Conservation (phyloP, 73 alveolate genomes). For the Breviolum minutum region DNA sequence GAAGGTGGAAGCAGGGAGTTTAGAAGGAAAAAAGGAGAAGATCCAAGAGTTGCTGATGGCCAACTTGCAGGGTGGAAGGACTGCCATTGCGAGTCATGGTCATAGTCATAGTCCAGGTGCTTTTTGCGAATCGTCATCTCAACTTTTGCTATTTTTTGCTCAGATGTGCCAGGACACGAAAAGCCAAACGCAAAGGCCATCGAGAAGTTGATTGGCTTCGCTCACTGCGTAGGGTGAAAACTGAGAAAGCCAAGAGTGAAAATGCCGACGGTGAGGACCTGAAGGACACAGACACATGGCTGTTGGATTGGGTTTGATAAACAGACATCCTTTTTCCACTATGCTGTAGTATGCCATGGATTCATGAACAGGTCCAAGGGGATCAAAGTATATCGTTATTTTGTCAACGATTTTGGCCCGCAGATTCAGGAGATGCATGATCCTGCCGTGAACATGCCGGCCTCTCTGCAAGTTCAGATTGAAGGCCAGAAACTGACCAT, state of each 20-base stretch:
- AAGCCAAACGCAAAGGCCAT: neutral
- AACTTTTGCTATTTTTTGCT: no score
- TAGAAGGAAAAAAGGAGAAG: neutral
- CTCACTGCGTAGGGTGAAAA: conserved; percentile 10
- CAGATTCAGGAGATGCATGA: neutral
- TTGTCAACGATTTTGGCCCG: neutral
- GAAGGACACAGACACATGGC: neutral
- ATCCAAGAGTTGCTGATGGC: neutral
- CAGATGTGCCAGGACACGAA: neutral
- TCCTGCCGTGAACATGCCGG: conserved; percentile 5
- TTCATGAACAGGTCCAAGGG: neutral
- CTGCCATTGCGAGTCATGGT: no score
- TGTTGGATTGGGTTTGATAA: no score
- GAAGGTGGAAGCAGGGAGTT: neutral
- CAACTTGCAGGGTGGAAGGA: no score
- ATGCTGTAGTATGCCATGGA: neutral
- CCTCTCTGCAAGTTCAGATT: conserved; percentile 25
- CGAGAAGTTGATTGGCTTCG: conserved; percentile 35
- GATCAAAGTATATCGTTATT: neutral
- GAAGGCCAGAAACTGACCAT: neutral
- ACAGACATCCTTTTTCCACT: no score
- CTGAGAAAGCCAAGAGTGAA: neutral
- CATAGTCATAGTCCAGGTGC: no score
- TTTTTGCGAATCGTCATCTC: no score
- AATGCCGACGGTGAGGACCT: neutral